Evolutionary conservation across 202 grass and related monocot genomes (phyloP), one percentile per base, ranked within the genome.

Genomic region (Carex arenaria): DNA sequence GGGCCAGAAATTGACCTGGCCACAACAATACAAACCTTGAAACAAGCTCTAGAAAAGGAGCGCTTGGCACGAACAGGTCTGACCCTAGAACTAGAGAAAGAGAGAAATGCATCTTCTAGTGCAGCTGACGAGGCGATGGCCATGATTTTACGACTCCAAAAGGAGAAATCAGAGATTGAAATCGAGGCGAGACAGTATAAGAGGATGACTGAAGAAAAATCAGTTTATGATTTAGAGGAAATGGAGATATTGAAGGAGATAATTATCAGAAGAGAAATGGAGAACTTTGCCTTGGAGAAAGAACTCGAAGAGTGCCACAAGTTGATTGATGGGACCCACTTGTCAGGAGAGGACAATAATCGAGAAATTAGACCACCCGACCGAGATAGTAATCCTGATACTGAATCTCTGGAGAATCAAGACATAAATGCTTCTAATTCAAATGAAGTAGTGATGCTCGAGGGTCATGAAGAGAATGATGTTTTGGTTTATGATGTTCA

Each of bases 61-160:
- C 68, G 49, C 22, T 87, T 74, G 17, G 82, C 82, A n/a, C 71
- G 83, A 1, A 71, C 28, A 12, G 93, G 80, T 5, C 89, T 95
- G 32, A 89, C 70, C 55, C 63, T 83, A 53, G 96, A 99, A 76
- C 85, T 99, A 38, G 93, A 99, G 59, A 95, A 95, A 81, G 93
- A 99, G 69, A 89, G 96, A 12, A 96, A 86, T 42, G 93, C 96
- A 4, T 88, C 96, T 31, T 85, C 91, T 0, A 93, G 87, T 1
- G 91, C 89, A 0, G 85, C 93, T 55, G 96, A 96, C 73, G 91
- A 99, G 88, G 96, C 96, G 52, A 99, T 99, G 96, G 83, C 89
- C 4, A 99, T 98, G 96, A 98, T 98, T 84, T 71, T 93, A 72
- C 89, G 96, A 31, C 91, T 96, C 66, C 93, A 95, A 84, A 89